Conservation (phyloP, 257 asterid species). For the Ajuga chamaepitys region DNA sequence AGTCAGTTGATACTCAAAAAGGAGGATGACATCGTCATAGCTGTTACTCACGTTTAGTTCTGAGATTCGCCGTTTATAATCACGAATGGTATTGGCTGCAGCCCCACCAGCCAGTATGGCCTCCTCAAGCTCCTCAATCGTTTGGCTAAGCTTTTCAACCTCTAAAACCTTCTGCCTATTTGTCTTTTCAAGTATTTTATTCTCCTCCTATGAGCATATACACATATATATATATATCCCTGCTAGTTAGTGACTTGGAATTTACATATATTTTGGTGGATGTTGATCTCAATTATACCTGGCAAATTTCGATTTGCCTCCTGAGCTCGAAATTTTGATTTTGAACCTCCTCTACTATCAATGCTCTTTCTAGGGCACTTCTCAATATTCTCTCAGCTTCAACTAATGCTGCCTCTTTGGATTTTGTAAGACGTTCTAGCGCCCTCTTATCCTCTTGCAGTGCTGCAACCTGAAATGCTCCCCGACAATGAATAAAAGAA, state of each 20-base stretch:
- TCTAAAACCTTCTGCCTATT: conserved; percentile 70
- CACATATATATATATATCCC: conserved; percentile 1
- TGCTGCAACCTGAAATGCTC: conserved; percentile 47
- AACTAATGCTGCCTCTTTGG: conserved; percentile 78
- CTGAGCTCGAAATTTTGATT: conserved; percentile 68
- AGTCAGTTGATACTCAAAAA: neutral
- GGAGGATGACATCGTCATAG: neutral
- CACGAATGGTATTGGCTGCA: conserved; percentile 65
- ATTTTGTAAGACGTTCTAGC: conserved; percentile 61
- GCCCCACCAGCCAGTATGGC: conserved; percentile 83
- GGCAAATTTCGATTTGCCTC: conserved; percentile 82
- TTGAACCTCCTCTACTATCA: conserved; percentile 80
- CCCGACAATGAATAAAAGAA: neutral
- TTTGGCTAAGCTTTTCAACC: conserved; percentile 78
- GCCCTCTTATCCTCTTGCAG: conserved; percentile 72
- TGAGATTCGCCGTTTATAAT: conserved; percentile 55
- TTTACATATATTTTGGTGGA: neutral
- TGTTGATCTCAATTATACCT: conserved; percentile 29
- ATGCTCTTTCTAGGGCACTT: conserved; percentile 76
- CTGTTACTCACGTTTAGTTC: conserved; percentile 58
- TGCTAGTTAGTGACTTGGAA: neutral
- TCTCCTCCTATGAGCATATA: conserved; percentile 59
- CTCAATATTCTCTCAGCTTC: conserved; percentile 72
- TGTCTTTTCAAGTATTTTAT: conserved; percentile 70
- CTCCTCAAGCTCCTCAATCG: conserved; percentile 76